phyloP scores from a whole-genome alignment of 148 eudicot species.

The Vaccinium vitisidaea region DNA sequence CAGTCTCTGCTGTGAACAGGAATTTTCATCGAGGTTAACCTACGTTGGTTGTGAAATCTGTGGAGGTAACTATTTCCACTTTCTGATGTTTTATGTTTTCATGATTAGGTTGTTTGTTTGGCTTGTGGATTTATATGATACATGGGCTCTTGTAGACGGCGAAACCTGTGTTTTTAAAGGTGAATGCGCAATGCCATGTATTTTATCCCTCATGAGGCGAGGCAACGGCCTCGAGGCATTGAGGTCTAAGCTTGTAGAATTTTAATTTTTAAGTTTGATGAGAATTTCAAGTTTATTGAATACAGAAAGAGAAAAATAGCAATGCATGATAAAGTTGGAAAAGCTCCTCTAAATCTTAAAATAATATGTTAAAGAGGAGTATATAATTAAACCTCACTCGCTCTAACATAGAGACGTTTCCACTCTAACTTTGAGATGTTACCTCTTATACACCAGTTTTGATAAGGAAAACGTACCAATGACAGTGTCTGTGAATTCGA shows the following conservation, averaged over 20 bases:
- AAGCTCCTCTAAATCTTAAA: background rate
- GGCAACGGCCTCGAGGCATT: too few relatives aligned
- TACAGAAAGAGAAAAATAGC: too few relatives aligned
- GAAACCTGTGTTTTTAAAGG: too few relatives aligned
- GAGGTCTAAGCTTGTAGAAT: too few relatives aligned
- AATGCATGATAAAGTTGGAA: background rate
- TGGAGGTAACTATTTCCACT: conserved; percentile 53
- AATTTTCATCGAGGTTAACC: conserved; percentile 36
- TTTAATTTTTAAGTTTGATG: too few relatives aligned
- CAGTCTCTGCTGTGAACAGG: conserved; percentile 61
- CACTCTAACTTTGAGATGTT: background rate
- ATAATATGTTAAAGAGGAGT: background rate
- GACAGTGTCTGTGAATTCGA: background rate
- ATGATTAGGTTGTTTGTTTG: background rate
- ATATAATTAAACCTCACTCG: background rate
- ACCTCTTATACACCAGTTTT: background rate
- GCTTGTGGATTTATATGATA: background rate
- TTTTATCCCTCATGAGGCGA: too few relatives aligned
- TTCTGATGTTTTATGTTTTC: background rate
- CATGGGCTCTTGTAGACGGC: background rate
- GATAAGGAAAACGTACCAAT: background rate
- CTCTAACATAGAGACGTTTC: background rate
- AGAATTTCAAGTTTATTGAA: too few relatives aligned
- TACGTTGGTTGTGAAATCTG: conserved; percentile 77
- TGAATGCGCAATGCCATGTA: too few relatives aligned